Evolutionary conservation across 371 early-diverging fungal genomes (phyloP), one percentile per base, ranked within the genome.

Genomic region (Mortierella sp.): DNA sequence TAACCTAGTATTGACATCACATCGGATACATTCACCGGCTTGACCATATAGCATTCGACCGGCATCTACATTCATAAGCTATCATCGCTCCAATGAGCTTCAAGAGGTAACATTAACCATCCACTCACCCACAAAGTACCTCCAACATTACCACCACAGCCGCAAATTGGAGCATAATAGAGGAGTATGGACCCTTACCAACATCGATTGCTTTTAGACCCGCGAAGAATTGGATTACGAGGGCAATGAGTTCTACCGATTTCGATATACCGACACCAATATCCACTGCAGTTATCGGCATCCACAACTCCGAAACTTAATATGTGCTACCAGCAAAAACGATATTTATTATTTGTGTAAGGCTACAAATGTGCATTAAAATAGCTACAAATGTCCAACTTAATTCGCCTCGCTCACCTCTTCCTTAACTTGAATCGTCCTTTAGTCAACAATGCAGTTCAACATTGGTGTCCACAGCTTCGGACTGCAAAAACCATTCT

Each of bases 291-390:
- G 64, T 19, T 64, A 79, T 64, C 83, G 83, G 4, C 94, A 96
- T 66, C 93, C 94, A 57, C 95, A 95, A 82, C 86, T 95, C 31
- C 87, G 96, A 40, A 91, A 96, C 70, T 79, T 94, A 45, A 69
- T 96, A 13, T 90, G 87, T 83, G 89, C 93, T 0, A 91, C 94
- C 1, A 90, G 86, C 75, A 91, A 90, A 60, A 91, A 94, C 75
- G 89, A 90, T 59, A 85, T 94, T 10, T 93, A 85, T 63, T 93
- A 91, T 70, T 84, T 86, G 19, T 68, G 91, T 89, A 83, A 80
- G 53, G 53, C 22, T 45, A 45, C 45, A 45, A n/a, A n/a, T 19
- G 15, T 17, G 5, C 19, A 10, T 35, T 15, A 19, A 10, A 26
- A 8, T 17, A 8, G 28, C 28, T 3, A 12, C 13, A 3, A 26